These are phyloP conservation scores for Polymyxa betae DNA, from an alignment of 208 protist species.

Conservation along the genomic window DNA sequence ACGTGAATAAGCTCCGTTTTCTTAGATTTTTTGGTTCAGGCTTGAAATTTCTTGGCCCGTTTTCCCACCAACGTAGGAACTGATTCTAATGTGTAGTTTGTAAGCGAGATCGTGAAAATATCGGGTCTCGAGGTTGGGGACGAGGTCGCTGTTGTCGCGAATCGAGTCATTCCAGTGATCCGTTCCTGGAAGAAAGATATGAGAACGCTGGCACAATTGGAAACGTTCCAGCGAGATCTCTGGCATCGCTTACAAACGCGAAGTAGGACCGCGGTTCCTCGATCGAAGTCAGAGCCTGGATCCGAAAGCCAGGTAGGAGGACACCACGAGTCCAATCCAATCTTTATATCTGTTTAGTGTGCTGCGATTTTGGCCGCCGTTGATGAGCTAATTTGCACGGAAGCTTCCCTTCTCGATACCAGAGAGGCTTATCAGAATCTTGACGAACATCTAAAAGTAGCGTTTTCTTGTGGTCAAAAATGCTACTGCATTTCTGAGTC, in stretches of 20 bases:
- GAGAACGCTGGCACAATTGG: slow-evolving; percentile 15
- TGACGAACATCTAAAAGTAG: not conserved
- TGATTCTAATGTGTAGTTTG: not conserved
- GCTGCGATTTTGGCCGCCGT: not conserved
- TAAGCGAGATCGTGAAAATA: not conserved
- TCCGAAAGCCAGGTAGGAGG: not conserved
- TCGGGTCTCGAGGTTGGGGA: not conserved
- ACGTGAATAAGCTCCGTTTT: not conserved
- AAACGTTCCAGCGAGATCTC: slow-evolving; percentile 43
- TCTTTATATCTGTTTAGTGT: not conserved
- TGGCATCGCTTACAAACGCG: not conserved
- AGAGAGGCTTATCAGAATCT: slow-evolving; percentile 7
- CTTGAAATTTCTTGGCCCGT: not conserved
- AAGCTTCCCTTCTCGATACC: not conserved
- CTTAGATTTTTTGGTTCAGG: not conserved
- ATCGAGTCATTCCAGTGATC: not conserved
- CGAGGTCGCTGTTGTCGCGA: not conserved
- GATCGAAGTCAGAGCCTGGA: not conserved
- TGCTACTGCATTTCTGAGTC: not conserved
- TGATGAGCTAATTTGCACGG: slow-evolving; percentile 11
- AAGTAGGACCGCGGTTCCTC: not conserved
- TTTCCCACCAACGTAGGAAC: not conserved
- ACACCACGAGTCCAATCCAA: not conserved
- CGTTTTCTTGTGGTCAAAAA: not conserved
- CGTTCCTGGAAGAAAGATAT: slow-evolving; percentile 31